These are phyloP conservation scores for Berberis thunbergii DNA, from an alignment of 164 flowering plant genomes.

Conservation along the genomic window DNA sequence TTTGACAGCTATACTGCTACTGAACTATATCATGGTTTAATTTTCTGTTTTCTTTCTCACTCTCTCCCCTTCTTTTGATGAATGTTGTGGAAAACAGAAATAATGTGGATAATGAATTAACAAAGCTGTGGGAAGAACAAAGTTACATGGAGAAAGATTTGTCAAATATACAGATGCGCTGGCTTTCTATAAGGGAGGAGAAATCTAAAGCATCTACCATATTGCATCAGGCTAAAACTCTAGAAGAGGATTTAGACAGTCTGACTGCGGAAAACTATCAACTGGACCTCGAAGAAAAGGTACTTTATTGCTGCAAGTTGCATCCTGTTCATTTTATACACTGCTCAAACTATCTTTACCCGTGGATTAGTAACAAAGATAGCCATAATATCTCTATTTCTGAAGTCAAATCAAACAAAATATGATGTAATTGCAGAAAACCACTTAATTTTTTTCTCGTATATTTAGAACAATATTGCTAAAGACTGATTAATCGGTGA, in stretches of 20 bases:
- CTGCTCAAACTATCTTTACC: neutral
- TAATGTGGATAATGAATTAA: slow-evolving; percentile 46
- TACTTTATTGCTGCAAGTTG: slow-evolving; percentile 10
- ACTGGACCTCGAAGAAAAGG: slow-evolving; percentile 81
- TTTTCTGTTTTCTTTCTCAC: neutral
- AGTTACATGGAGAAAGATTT: slow-evolving; percentile 53
- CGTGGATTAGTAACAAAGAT: no score
- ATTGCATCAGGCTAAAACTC: slow-evolving; percentile 39
- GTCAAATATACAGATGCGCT: slow-evolving; percentile 44
- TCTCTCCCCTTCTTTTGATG: neutral
- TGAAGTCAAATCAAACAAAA: no score
- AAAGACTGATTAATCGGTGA: no score
- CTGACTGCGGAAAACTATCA: slow-evolving; percentile 62
- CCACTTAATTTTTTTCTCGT: no score
- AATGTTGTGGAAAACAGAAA: slow-evolving; percentile 36
- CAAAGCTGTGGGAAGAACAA: slow-evolving; percentile 53
- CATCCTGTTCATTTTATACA: neutral
- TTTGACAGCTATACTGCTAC: no score
- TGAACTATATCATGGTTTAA: neutral
- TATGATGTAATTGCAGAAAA: no score
- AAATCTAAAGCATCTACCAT: slow-evolving; percentile 48
- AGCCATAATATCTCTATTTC: no score
- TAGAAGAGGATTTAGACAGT: slow-evolving; percentile 68
- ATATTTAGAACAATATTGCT: no score
- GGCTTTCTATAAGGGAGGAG: slow-evolving; percentile 65